Evolutionary conservation across 768 basidiomycete species (phyloP), one percentile per base, ranked within the genome.

Genomic region (Lanmaoa rubissima): DNA sequence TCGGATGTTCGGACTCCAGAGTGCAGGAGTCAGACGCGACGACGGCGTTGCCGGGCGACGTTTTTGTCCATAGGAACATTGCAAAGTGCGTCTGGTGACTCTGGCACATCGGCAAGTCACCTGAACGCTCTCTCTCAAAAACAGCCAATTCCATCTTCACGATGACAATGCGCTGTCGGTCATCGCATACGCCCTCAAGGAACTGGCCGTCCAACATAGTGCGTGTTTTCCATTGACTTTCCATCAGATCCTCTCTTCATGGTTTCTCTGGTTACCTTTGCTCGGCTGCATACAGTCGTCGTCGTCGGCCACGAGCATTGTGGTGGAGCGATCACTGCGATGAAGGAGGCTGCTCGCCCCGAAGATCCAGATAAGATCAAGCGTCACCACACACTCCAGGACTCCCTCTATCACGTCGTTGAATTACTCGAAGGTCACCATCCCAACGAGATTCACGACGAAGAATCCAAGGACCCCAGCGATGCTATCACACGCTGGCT

Each of bases 1-100:
- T 91, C 65, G 87, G 88, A 48, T 91, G 88, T 70, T 81, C 91
- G 38, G 93, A 95, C 70, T 94, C 91, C 12, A 79, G 93, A 60
- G 88, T 93, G 3, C 91, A 90, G 19, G 92, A 92, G 69, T 83
- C 83, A 36, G 86, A 90, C 61, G 75, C 90, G 54, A 85, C 84
- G 36, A 82, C 77, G 36, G 76, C 83, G 10, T 78, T 79, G 60
- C 93, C 93, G 0, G 92, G 92, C 51, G 87, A 87, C 43, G 82
- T 90, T 58, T 94, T 95, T 64, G 85, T 88, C 31, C 86, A 92
- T 72, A 78, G 93, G 46, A 94, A 94, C 72, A 86, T 95, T 61
- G 93, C 92, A 51, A 94, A 94, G 49, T 50, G 13, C 8, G 49
- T 50, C 5, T 38, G 16, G 28, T 45, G 44, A 19, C 28, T 3